A percentile compares a stretch with the other conserved stretches of the same genome.
These are phyloP conservation scores for Leishmania aethiopica DNA, from an alignment of 208 protist genomes.

Conservation along the genomic window DNA sequence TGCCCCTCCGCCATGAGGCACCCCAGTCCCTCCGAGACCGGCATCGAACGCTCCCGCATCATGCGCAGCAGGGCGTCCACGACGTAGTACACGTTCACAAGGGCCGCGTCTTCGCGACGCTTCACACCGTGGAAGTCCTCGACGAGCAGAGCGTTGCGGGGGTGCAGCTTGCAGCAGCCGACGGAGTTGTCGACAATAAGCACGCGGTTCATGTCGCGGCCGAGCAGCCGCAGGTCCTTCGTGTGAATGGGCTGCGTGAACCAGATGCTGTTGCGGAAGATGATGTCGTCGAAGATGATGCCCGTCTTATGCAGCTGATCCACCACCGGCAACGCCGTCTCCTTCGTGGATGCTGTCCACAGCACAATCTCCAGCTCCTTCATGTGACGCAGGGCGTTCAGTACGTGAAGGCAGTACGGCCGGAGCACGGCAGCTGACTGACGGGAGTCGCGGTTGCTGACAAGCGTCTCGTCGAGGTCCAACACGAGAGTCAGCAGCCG, in stretches of 20 bases:
- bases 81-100: conserved; percentile 92
- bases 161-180: conserved; percentile 92
- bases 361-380: conserved; percentile 89
- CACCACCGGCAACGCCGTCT: conserved; percentile 84
- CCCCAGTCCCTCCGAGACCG: conserved; percentile 55
- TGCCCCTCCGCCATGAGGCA: conserved; percentile 59
- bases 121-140: conserved; percentile 87
- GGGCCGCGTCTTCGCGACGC: conserved; percentile 61
- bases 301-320: conserved; percentile 76
- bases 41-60: conserved; percentile 32
- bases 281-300: conserved; percentile 86
- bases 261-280: conserved; percentile 89
- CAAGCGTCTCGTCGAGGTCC: conserved; percentile 93
- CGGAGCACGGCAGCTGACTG: conserved; percentile 71
- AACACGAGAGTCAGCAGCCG: conserved; percentile 89
- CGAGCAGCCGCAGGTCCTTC: conserved; percentile 92
- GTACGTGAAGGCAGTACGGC: conserved; percentile 86
- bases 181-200: conserved; percentile 93
- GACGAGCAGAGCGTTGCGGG: conserved; percentile 82
- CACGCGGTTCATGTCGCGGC: conserved; percentile 87
- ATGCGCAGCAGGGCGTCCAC: conserved; percentile 70
- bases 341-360: conserved; percentile 93
- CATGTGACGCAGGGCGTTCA: conserved; percentile 87
- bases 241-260: conserved; percentile 92
- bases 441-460: conserved; percentile 80